Base-by-base conservation (phyloP, 129 eudicot genomes). In the Pseudognaphalium luteoalbum region DNA sequence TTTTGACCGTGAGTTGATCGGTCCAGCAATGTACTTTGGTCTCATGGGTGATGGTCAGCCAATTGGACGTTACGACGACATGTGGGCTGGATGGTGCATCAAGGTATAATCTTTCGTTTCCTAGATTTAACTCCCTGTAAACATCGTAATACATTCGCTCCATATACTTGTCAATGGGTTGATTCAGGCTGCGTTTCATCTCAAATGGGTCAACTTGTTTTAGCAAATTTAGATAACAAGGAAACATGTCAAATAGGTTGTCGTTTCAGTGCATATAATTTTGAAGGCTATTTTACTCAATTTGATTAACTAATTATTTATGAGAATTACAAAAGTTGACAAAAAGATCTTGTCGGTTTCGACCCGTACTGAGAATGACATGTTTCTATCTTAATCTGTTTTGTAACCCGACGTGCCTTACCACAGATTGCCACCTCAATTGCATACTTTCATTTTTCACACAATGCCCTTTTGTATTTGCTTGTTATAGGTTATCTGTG, bases 11-110 rank as follows among this genome's bases (percentile, higher is more conserved):
- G 86, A 87, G 79, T 59, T 87, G 14, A 87, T 87, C 4, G 91
- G 91, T 16, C 88, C 91, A 7, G 91, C 91, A 20, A 87, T 87
- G 91, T 87, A 87, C 87, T 87, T 87, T 66, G 91, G 91, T 35
- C 91, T 87, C 83, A 87, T 87, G 91, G 91, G 91, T 7, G 91
- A 87, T 15, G 91, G 91, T 68, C 91, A 87, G 73, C 91, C 91
- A 71, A 84, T 84, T 47, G 87, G 87, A 52, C 87, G 87, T 34
- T 84, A 84, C 51, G 87, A 84, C 19, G 91, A 87, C 83, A 87
- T 87, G 91, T 87, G 91, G 91, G 91, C 91, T 42, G 91, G 91
- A 32, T 87, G 91, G 91, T 87, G 91, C 81, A 76, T 69, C 72
- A 87, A 87, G 88, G 91, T 87, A 86, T n/a, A 41, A 44, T 33